phyloP scores from a whole-genome alignment of 2,329 filamentous ascomycete species.

The Balansia obtecta region DNA sequence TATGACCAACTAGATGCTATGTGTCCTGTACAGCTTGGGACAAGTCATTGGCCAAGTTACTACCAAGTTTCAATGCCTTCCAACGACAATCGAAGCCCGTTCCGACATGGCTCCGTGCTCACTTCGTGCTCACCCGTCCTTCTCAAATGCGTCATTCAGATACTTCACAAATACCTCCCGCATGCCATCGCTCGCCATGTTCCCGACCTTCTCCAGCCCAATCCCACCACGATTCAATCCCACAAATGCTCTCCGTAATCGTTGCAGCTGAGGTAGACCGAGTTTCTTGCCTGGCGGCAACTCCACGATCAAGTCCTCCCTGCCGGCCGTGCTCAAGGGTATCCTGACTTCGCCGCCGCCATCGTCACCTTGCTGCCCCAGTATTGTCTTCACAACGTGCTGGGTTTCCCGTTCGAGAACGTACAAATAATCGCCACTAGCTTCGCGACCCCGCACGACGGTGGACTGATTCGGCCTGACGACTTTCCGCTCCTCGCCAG shows the following conservation, averaged over 20 bases:
- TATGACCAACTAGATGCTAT: too few relatives aligned
- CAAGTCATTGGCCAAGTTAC: too few relatives aligned
- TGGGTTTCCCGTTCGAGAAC: slow-evolving; percentile 69
- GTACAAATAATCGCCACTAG: slow-evolving; percentile 64
- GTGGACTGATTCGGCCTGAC: slow-evolving; percentile 68
- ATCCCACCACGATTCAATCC: slow-evolving; percentile 61
- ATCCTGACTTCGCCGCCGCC: slow-evolving; percentile 47
- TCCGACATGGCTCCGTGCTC: background rate
- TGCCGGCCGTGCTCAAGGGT: slow-evolving; percentile 20
- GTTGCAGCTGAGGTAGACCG: slow-evolving; percentile 63
- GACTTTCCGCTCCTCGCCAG: slow-evolving; percentile 46
- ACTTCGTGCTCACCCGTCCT: slow-evolving; percentile 26
- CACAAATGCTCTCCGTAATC: slow-evolving; percentile 66
- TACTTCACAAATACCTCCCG: slow-evolving; percentile 54
- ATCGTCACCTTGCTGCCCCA: slow-evolving; percentile 58
- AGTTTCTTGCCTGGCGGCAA: slow-evolving; percentile 51
- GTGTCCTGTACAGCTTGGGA: too few relatives aligned
- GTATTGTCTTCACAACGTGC: slow-evolving; percentile 57
- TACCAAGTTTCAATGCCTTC: too few relatives aligned
- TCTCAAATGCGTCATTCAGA: slow-evolving; percentile 52
- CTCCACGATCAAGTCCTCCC: slow-evolving; percentile 45
- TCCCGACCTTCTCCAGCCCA: slow-evolving; percentile 41
- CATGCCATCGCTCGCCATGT: slow-evolving; percentile 41
- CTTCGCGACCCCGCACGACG: slow-evolving; percentile 48
- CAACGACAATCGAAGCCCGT: too few relatives aligned